Conservation (phyloP, 306 rosid species). For the Lathyrus tuberosus region DNA sequence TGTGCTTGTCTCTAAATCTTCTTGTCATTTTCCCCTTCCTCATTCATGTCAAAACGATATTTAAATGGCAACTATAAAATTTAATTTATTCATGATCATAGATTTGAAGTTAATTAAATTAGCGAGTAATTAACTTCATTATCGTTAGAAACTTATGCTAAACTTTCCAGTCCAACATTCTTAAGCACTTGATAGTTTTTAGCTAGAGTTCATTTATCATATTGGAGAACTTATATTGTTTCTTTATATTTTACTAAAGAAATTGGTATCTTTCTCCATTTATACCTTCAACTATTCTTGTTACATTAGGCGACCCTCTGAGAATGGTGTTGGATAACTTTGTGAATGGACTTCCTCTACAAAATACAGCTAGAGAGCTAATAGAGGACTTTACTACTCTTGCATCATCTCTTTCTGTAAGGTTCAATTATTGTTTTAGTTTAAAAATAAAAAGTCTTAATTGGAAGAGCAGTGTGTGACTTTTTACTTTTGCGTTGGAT, state of each 20-base stretch:
- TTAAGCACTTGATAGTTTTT: conserved; percentile 4
- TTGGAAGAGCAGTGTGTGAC: conserved; percentile 1
- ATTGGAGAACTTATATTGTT: not conserved
- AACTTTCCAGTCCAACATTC: conserved; percentile 19
- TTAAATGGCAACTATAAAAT: not conserved
- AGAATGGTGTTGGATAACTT: conserved; percentile 51
- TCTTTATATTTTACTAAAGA: conserved; percentile 26
- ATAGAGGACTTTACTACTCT: conserved; percentile 59
- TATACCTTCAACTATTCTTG: conserved; percentile 41
- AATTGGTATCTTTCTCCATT: conserved; percentile 11
- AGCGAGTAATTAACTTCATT: conserved; percentile 19
- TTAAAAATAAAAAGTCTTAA: not conserved
- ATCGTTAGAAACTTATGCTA: conserved; percentile 6
- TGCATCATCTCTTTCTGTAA: conserved; percentile 74
- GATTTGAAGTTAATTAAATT: conserved; percentile 23
- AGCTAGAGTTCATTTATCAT: conserved; percentile 16
- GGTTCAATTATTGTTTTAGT: conserved; percentile 35
- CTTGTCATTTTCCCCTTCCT: not conserved
- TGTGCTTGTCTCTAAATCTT: conserved; percentile 2
- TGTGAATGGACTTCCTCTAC: conserved; percentile 60
- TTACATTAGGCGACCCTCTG: conserved; percentile 57
- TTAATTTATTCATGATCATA: no score
- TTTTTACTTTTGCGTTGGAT: no score
- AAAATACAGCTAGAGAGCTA: conserved; percentile 57
- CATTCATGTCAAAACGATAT: not conserved